Percentiles rank a stretch among this genome's conserved stretches.
Evolutionary conservation across 73 alveolate species (phyloP).

Genomic region (Paramecium pentaurelia): DNA sequence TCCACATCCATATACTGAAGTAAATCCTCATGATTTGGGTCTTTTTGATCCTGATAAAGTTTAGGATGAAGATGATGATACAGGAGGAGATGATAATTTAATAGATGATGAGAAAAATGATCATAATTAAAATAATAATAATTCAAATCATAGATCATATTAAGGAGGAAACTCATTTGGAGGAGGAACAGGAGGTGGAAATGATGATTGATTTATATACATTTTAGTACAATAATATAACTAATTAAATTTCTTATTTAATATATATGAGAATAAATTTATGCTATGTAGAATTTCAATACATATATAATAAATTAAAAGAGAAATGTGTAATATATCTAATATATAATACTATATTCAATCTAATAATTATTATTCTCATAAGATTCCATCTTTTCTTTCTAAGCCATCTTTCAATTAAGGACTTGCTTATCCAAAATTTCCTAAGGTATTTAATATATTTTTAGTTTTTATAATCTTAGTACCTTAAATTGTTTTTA

Average conservation of each 20-base stretch:
- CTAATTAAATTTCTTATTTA: not conserved
- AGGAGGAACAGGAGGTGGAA: not conserved
- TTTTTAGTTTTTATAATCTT: not conserved
- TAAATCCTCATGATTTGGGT: conserved; percentile 1
- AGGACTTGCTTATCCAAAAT: not conserved
- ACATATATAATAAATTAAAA: not conserved
- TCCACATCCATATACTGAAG: conserved; percentile 32
- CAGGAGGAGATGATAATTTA: not conserved
- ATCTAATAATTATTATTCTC: not conserved
- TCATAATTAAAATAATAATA: not conserved
- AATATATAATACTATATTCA: not conserved
- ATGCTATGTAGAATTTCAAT: not conserved
- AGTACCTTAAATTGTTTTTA: not conserved
- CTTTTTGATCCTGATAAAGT: not conserved
- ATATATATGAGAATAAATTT: too few species aligned
- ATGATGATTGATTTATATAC: not conserved
- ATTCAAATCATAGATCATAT: not conserved
- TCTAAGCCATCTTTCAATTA: not conserved
- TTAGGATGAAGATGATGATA: not conserved
- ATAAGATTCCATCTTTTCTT: not conserved
- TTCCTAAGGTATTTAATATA: not conserved
- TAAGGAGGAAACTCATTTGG: not conserved
- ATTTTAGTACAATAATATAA: not conserved
- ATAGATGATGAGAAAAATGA: not conserved
- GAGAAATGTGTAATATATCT: not conserved